Conservation (phyloP, 495 filamentous ascomycete genomes). For the Podospora sp. region DNA sequence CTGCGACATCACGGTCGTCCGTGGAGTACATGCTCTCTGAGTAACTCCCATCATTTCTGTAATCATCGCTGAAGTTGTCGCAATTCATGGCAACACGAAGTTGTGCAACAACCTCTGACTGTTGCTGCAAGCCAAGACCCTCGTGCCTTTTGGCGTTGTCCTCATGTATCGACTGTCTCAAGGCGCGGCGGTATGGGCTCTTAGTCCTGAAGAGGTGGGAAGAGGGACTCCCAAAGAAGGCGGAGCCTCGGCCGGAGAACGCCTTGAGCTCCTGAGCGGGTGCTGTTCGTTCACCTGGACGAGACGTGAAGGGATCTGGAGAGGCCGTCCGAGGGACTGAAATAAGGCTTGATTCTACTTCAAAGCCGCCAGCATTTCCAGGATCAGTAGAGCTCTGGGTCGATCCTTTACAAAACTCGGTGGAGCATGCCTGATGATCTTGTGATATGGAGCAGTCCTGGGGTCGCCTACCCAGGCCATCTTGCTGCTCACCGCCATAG, state of each 20-base stretch:
- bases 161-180: constrained; percentile 46
- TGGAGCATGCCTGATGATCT: too few relatives aligned
- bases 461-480: background rate
- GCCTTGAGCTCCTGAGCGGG: constrained; percentile 17
- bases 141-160: constrained; percentile 27
- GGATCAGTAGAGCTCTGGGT: too few relatives aligned
- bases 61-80: constrained; percentile 21
- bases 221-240: constrained; percentile 48
- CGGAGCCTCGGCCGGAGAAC: constrained; percentile 34
- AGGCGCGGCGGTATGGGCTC: constrained; percentile 59
- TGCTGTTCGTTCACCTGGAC: background rate
- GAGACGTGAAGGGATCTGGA: constrained; percentile 16
- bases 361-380: background rate
- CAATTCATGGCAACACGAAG: constrained; percentile 8
- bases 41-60: constrained; percentile 37
- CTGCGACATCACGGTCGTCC: constrained; percentile 19
- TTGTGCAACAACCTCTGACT: constrained; percentile 23
- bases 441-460: background rate
- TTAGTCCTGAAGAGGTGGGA: constrained; percentile 53
- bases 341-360: background rate
- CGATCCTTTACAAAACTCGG: too few relatives aligned
- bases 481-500: background rate
- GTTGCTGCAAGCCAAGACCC: constrained; percentile 26
- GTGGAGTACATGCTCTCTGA: constrained; percentile 50
- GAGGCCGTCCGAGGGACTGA: background rate